Percentiles rank a stretch among this genome's conserved stretches.
phyloP scores from a whole-genome alignment of 306 rosid genomes.

The Albizia julibrissin region DNA sequence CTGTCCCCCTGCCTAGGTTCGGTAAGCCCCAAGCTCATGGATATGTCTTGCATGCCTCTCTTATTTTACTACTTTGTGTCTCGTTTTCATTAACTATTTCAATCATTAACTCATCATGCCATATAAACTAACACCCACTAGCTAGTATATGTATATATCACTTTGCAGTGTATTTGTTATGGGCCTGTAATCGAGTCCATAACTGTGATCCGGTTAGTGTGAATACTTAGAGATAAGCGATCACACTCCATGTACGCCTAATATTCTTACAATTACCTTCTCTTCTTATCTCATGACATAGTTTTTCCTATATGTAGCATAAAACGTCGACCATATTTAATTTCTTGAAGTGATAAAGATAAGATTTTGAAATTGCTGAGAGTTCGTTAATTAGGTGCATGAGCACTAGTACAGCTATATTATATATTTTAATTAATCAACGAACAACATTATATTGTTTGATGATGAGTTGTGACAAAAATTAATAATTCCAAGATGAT shows the following conservation, averaged over 20 bases:
- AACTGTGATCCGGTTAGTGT: too few species aligned
- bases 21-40: slow-evolving; percentile 27
- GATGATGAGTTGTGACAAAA: not conserved
- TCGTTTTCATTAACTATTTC: not conserved
- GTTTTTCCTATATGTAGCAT: not conserved
- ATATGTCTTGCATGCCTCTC: slow-evolving; percentile 30
- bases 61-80: slow-evolving; percentile 5
- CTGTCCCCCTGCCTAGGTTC: slow-evolving; percentile 62
- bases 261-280: not conserved
- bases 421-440: not conserved
- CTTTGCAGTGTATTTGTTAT: too few species aligned
- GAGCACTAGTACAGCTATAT: not conserved
- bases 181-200: too few species aligned
- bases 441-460: not conserved
- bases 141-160: too few species aligned
- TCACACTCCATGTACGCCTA: too few species aligned
- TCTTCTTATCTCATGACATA: not conserved
- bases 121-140: not conserved
- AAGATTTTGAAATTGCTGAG: not conserved
- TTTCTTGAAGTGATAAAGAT: not conserved
- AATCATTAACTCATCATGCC: slow-evolving; percentile 26
- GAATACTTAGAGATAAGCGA: too few species aligned
- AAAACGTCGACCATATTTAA: not conserved
- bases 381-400: not conserved
- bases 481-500: not conserved